phyloP scores from a whole-genome alignment of 2,329 filamentous ascomycete genomes.

The Cordyceps cateniannulata region DNA sequence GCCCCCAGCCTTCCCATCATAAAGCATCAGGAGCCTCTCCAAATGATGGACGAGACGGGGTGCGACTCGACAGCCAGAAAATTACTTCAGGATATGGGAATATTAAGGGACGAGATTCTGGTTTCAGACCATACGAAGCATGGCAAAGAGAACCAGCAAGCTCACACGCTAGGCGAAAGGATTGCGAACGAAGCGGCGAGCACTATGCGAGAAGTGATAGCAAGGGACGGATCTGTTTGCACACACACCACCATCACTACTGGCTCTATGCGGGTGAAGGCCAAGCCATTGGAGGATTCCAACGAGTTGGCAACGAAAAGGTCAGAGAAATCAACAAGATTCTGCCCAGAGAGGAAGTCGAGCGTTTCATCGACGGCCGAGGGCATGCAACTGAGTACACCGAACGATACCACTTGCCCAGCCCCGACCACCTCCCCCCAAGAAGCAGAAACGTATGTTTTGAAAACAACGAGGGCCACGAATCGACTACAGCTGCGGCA shows the following conservation, averaged over 20 bases:
- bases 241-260: conserved; percentile 58
- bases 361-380: not conserved
- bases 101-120: not conserved
- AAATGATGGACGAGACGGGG: not conserved
- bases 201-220: conserved; percentile 16
- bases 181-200: not conserved
- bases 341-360: not conserved
- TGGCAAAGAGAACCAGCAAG: conserved; percentile 7
- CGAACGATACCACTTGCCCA: not conserved
- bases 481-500: not conserved
- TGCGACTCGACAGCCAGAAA: not conserved
- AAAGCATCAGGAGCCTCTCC: not conserved
- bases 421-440: not conserved
- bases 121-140: not conserved
- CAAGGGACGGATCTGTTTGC: conserved; percentile 37
- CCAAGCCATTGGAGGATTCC: not conserved
- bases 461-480: not conserved
- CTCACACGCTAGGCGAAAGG: not conserved
- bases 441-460: conserved; percentile 1
- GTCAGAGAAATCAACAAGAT: not conserved
- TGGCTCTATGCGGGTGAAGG: conserved; percentile 36
- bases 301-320: not conserved
- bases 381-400: not conserved
- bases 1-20: not conserved
- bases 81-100: not conserved